These are phyloP conservation scores for Leishmania lainsoni DNA, from an alignment of 208 protist species.

Conservation along the genomic window DNA sequence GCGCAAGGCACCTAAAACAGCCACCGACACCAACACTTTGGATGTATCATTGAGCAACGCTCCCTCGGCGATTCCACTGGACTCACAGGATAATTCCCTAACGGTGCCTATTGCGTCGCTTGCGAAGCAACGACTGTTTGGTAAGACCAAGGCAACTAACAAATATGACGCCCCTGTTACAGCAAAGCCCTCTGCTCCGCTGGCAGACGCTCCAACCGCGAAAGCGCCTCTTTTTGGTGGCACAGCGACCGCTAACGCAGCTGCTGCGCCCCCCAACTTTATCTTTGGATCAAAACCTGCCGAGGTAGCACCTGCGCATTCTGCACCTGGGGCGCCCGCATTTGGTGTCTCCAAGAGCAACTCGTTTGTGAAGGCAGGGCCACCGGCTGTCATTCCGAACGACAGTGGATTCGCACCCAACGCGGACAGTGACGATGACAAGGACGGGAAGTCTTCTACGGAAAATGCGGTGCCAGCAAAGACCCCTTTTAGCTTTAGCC, in stretches of 20 bases:
- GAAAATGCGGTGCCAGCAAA: constrained; percentile 27
- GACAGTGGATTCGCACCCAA: constrained; percentile 74
- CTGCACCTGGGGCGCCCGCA: background rate
- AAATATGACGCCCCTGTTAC: background rate
- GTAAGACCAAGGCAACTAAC: constrained; percentile 5
- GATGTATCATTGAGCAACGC: constrained; percentile 22
- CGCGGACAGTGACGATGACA: constrained; percentile 55
- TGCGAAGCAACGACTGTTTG: background rate
- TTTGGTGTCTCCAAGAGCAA: constrained; percentile 14
- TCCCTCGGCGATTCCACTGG: constrained; percentile 13
- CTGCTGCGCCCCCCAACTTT: background rate
- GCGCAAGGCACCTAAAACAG: constrained; percentile 8
- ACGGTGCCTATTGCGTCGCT: constrained; percentile 20
- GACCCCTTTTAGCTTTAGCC: constrained; percentile 31
- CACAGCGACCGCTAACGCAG: background rate
- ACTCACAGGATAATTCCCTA: constrained; percentile 27
- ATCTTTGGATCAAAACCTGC: background rate
- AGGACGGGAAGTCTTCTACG: constrained; percentile 5
- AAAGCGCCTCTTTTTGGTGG: constrained; percentile 18
- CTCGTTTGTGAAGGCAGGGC: constrained; percentile 58
- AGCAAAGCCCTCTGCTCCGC: background rate
- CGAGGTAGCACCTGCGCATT: background rate
- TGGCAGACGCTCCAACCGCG: background rate
- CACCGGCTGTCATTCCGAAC: constrained; percentile 54
- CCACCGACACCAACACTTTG: background rate